Base-by-base conservation (phyloP, 2,329 filamentous ascomycete species). In the Huntiella omanensis region DNA sequence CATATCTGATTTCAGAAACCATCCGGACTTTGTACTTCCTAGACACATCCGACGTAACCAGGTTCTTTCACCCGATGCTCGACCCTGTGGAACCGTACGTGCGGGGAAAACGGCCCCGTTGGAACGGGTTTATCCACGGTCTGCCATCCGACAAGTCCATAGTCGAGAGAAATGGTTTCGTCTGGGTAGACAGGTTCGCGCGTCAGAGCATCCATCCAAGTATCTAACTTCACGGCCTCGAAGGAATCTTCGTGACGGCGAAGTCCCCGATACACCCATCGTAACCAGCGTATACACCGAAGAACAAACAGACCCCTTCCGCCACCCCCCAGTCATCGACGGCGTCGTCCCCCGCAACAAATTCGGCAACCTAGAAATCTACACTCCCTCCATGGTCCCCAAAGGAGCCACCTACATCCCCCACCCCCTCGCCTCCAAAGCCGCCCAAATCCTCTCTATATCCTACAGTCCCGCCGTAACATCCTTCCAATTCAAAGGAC, bases 301-400 rank as follows among this genome's bases (percentile, higher is more conserved):
- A 13, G 69, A 75, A 6, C 77, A 85, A 56, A 84, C 88, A 0
- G 72, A 80, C 11, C 50, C 78, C 0, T 96, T 93, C 59, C 62
- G 73, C 10, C 74, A 88, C 0, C 81, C 84, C 1, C 79, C 85
- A 0, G 78, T 96, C 1, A 66, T 82, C 3, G 64, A 77, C 44
- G 87, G 86, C 0, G 67, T 69, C 10, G 71, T 96, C 1, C 88
- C 91, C 0, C 88, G 84, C 62, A 98, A 98, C 57, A 78, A 80
- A 13, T 98, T 85, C 59, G 86, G 86, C 8, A 98, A 98, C 56
- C 79, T 96, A 49, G 91, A 96, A 56, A 73, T 93, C 35, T 96
- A 88, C 58, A 86, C 94, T 8, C 79, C 84, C 0, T 84, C 77
- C 51, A 96, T 98, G 91, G 69, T 96, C 0, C 91, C 91, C 0